Conservation (phyloP, 2,329 filamentous ascomycete genomes). For the Ramularia endophylla region DNA sequence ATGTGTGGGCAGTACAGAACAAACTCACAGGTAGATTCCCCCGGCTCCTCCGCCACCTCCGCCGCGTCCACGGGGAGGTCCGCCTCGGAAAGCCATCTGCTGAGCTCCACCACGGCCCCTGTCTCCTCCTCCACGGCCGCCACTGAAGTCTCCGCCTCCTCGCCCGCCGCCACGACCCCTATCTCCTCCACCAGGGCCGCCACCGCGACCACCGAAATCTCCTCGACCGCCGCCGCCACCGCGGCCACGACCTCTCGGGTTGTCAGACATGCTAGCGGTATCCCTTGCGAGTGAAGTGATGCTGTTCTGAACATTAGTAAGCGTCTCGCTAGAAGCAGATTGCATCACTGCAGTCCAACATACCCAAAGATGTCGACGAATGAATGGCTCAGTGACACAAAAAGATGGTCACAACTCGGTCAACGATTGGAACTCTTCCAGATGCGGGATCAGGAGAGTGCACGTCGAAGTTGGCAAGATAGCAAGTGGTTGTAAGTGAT, state of each 20-base stretch:
- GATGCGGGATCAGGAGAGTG: background rate
- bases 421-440: constrained; percentile 2
- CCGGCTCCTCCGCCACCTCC: constrained; percentile 5
- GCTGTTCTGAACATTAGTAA: no score
- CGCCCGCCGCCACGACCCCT: constrained; percentile 22
- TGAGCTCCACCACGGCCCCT: constrained; percentile 6
- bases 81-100: constrained; percentile 17
- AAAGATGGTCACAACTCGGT: background rate
- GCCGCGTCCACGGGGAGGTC: constrained; percentile 16
- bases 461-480: no score
- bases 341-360: no score
- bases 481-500: no score
- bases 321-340: no score
- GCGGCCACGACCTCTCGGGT: constrained; percentile 15
- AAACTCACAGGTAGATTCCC: constrained; percentile 22
- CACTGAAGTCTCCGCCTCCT: constrained; percentile 24
- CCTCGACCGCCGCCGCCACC: constrained; percentile 16
- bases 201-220: constrained; percentile 15
- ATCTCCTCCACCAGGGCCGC: constrained; percentile 20
- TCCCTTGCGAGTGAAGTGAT: no score
- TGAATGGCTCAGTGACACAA: constrained; percentile 3
- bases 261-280: constrained; percentile 15
- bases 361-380: constrained; percentile 1
- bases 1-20: background rate
- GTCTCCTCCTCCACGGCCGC: constrained; percentile 13